phyloP scores from a whole-genome alignment of 805 yeast species.

The Wickerhamiella occidentalis region DNA sequence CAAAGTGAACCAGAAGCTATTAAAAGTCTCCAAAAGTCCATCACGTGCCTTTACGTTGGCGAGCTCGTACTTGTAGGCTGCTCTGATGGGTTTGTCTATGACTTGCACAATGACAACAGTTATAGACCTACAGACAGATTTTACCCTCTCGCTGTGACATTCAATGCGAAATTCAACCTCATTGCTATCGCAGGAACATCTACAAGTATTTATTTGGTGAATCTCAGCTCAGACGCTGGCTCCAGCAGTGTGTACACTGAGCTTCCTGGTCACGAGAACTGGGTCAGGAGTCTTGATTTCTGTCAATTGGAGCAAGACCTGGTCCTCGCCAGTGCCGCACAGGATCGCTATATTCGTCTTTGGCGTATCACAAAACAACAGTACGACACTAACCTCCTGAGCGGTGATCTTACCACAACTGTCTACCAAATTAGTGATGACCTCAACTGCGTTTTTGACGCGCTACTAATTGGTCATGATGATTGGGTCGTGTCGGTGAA shows the following conservation, averaged over 20 bases:
- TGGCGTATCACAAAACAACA: slow-evolving; percentile 49
- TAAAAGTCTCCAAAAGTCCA: slow-evolving; percentile 32
- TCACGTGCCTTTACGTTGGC: slow-evolving; percentile 50
- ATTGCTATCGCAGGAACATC: slow-evolving; percentile 29
- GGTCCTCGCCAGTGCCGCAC: slow-evolving; percentile 78
- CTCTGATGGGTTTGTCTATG: slow-evolving; percentile 41
- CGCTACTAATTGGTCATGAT: slow-evolving; percentile 93
- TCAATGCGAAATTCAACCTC: slow-evolving; percentile 12
- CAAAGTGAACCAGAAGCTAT: slow-evolving; percentile 49
- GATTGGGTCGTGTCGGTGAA: slow-evolving; percentile 84
- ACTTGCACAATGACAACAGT: background rate
- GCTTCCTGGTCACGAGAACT: slow-evolving; percentile 87
- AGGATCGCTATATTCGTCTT: slow-evolving; percentile 80
- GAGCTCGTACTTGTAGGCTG: slow-evolving; percentile 45
- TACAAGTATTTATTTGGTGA: slow-evolving; percentile 39
- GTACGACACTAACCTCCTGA: slow-evolving; percentile 8
- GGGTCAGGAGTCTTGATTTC: slow-evolving; percentile 71
- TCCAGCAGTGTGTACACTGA: slow-evolving; percentile 15
- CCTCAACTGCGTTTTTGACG: slow-evolving; percentile 59
- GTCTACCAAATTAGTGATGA: slow-evolving; percentile 44
- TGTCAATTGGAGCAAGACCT: slow-evolving; percentile 39
- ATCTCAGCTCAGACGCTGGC: background rate
- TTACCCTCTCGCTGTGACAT: slow-evolving; percentile 8
- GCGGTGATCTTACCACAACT: slow-evolving; percentile 47
- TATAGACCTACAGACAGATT: slow-evolving; percentile 6